Percentiles rank a stretch among this genome's conserved stretches.
Conservation (phyloP, 2,329 filamentous ascomycete genomes). For the Pseudonectria buxi region DNA sequence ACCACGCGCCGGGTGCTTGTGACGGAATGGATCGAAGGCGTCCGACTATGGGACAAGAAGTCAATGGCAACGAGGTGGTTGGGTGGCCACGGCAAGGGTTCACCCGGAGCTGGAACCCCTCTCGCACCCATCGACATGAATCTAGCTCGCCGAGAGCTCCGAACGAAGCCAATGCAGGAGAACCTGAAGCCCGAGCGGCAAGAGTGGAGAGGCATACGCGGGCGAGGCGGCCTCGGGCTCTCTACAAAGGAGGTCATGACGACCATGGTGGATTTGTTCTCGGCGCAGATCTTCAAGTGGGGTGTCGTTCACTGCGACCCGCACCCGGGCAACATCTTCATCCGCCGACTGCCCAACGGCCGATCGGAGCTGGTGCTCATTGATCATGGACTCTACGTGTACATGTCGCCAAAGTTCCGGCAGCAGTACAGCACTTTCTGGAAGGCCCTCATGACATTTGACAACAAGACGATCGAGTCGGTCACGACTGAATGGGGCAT, state of each 20-base stretch:
- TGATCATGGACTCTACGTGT: conserved; percentile 93
- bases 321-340: conserved; percentile 95
- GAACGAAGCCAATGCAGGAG: conserved; percentile 47
- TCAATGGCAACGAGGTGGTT: conserved; percentile 71
- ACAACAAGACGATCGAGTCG: conserved; percentile 69
- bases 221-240: conserved; percentile 76
- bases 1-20: conserved; percentile 81
- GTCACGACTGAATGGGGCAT: conserved; percentile 82
- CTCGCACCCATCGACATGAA: conserved; percentile 47
- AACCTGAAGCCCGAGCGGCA: conserved; percentile 73
- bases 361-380: conserved; percentile 87
- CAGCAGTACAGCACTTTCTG: conserved; percentile 85
- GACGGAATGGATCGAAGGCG: conserved; percentile 95
- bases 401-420: conserved; percentile 77
- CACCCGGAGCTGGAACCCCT: conserved; percentile 65
- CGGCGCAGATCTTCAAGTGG: conserved; percentile 97
- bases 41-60: conserved; percentile 86
- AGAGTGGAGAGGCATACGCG: conserved; percentile 66
- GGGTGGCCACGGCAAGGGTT: conserved; percentile 68
- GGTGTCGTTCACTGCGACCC: conserved; percentile 94
- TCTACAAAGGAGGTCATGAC: conserved; percentile 84
- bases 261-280: conserved; percentile 93
- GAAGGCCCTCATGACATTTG: conserved; percentile 89
- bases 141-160: conserved; percentile 37
- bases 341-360: conserved; percentile 77